Evolutionary conservation across 148 eudicot genomes (phyloP), one percentile per base, ranked within the genome.

Genomic region (Cornus suecica): DNA sequence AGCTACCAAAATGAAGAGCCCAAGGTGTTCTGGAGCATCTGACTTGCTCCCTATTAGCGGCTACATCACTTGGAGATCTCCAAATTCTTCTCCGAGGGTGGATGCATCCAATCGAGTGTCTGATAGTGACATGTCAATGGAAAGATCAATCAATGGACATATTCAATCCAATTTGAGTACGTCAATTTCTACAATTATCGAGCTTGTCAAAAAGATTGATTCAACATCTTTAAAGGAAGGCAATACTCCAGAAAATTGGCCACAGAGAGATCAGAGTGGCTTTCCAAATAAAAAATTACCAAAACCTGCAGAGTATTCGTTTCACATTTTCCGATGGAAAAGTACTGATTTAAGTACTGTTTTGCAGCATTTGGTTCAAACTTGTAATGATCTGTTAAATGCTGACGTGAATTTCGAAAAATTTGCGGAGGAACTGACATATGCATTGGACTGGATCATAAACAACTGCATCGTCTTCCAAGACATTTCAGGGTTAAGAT

Each of bases 41-140:
- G 37, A 82, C 25, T 41, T 51, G 63, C 72, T 74, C 80, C 34
- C 87, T 8, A 76, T 90, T 68, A 79, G 90, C 66, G 93, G 94
- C 20, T 80, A 85, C 37, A 78, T 90, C 65, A 82, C 88, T n/a
- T 91, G 94, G 98, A 84, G 80, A 83, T 73, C 89, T 69, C 83
- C 85, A 31, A 73, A 73, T 63, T 52, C 68, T 26, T 84, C 81
- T 74, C 81, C 86, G 37, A 41, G 56, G n/a, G 14, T 67, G 75
- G 62, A 68, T 69, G 75, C 77, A 60, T 27, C 31, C 14, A 54
- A 79, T 58, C 56, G 52, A 63, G 58, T 15, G 27, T 48, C 73
- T 61, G 65, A 66, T 32, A 70, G 22, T 34, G 71, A 25, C 24
- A 58, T 52, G 18, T 64, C 74, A 14, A 26, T 31, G 48, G 77